Evolutionary conservation across 176 grass and related monocot genomes (phyloP).

Genomic region (Zea mays): DNA sequence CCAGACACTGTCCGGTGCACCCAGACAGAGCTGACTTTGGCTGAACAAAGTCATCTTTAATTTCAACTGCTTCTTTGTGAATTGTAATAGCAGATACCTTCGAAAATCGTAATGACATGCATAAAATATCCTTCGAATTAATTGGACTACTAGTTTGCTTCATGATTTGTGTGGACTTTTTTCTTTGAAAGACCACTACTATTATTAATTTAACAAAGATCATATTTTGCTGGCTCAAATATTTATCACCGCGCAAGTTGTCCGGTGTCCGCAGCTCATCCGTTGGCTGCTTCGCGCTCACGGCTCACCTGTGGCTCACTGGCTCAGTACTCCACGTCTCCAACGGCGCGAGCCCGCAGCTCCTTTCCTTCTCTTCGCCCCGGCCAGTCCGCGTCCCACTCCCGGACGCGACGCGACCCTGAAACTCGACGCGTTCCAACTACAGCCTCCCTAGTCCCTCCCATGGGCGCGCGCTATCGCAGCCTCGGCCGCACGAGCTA

Average conservation of each 20-base stretch:
- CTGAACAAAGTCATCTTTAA: too few species aligned
- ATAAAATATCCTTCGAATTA: too few species aligned
- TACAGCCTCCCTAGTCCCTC: background rate
- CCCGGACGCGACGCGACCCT: background rate
- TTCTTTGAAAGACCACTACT: too few species aligned
- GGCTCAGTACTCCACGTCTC: background rate
- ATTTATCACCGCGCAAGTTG: background rate
- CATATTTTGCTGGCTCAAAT: background rate
- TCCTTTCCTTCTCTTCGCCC: background rate
- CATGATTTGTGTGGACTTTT: background rate
- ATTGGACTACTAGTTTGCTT: background rate
- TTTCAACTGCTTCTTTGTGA: too few species aligned
- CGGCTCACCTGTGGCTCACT: background rate
- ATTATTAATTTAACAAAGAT: too few species aligned
- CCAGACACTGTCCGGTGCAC: too few species aligned
- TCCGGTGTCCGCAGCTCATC: background rate
- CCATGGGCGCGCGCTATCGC: slow-evolving; percentile 5
- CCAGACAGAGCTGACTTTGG: too few species aligned
- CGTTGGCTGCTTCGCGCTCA: too few species aligned
- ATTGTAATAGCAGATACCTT: too few species aligned
- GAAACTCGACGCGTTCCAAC: background rate
- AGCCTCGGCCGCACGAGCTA: background rate
- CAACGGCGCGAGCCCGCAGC: background rate
- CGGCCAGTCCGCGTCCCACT: background rate
- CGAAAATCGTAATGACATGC: too few species aligned